Base-by-base conservation (phyloP, 805 yeast genomes). In the Candida odintsovae region DNA sequence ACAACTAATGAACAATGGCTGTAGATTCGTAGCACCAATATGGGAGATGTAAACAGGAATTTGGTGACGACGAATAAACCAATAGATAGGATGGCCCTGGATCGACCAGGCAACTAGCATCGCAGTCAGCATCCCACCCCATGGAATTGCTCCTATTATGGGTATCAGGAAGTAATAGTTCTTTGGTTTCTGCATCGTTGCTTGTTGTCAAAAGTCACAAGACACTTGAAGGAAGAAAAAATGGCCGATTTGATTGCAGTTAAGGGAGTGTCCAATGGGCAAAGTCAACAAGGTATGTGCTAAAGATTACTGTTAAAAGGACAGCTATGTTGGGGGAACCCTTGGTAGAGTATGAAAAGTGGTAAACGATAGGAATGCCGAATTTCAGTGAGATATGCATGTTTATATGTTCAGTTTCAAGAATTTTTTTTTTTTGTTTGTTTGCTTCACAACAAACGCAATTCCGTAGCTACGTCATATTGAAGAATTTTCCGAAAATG, bases 101-200 rank as follows among this genome's bases (percentile, higher is more conserved):
- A 71, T 75, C 2, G 85, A 78, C 97, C 97, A 90, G 53, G 82
- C 76, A 2, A 75, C 63, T 52, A 90, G 60, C 77, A 92, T 69
- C 6, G 96, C 87, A 5, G 84, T 81, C 11, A 90, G 76, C 96
- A 89, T 87, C 4, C 86, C 96, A 80, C 90, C 86, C 97, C 97
- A 90, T 15, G 81, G 83, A 2, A 81, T 64, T 44, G 79, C 67
- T 2, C 88, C 77, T 2, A 81, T 57, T 38, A 89, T 65, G 3
- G 97, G 97, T 33, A 90, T 67, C 28, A 77, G 49, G 48, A 68
- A 71, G 55, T 64, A 77, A 67, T 65, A 72, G 68, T 67, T 79
- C 67, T 51, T 50, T 28, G 31, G 31, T 28, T 28, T 28, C n/a
- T 28, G 31, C 31, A 28, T 28, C n/a, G n/a, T 28, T 28, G n/a